These are phyloP conservation scores for Boletus rubropictus DNA, from an alignment of 768 basidiomycete species.

Conservation along the genomic window DNA sequence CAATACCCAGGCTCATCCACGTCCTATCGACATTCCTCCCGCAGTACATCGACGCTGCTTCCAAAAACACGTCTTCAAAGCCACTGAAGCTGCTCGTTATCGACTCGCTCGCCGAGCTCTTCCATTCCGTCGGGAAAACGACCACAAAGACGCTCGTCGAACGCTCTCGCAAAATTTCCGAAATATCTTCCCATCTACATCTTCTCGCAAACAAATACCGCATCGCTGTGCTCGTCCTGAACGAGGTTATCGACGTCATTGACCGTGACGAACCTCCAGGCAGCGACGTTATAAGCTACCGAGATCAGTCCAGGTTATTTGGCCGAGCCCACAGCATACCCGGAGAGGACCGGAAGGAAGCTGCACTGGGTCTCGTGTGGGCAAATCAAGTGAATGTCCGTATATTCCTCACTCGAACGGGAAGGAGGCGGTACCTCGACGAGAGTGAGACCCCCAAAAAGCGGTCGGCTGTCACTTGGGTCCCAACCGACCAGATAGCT, in stretches of 20 bases:
- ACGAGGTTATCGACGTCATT: slow-evolving; percentile 85
- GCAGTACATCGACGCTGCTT: slow-evolving; percentile 37
- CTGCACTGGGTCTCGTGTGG: slow-evolving; percentile 85
- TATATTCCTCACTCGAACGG: slow-evolving; percentile 76
- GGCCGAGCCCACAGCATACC: slow-evolving; percentile 53
- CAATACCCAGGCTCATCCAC: slow-evolving; percentile 48
- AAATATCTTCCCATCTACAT: slow-evolving; percentile 69
- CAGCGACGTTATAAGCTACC: slow-evolving; percentile 47
- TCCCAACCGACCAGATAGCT: background rate
- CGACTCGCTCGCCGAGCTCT: slow-evolving; percentile 84
- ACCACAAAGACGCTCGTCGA: slow-evolving; percentile 59
- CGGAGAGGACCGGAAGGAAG: slow-evolving; percentile 66
- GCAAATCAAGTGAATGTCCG: slow-evolving; percentile 87
- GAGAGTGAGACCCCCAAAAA: slow-evolving; percentile 30
- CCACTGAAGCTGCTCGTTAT: slow-evolving; percentile 79
- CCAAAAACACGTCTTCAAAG: slow-evolving; percentile 31
- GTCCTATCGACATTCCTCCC: slow-evolving; percentile 54
- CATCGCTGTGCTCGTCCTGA: slow-evolving; percentile 77
- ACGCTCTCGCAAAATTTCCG: slow-evolving; percentile 63
- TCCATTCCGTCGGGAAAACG: slow-evolving; percentile 59
- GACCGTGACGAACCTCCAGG: slow-evolving; percentile 24
- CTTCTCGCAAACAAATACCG: slow-evolving; percentile 54
- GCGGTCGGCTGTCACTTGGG: slow-evolving; percentile 12
- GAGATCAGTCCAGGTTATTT: slow-evolving; percentile 74
- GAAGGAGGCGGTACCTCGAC: slow-evolving; percentile 53